Evolutionary conservation across 2,329 filamentous ascomycete genomes (phyloP), one percentile per base, ranked within the genome.

Genomic region (Aspergillus udagawae): DNA sequence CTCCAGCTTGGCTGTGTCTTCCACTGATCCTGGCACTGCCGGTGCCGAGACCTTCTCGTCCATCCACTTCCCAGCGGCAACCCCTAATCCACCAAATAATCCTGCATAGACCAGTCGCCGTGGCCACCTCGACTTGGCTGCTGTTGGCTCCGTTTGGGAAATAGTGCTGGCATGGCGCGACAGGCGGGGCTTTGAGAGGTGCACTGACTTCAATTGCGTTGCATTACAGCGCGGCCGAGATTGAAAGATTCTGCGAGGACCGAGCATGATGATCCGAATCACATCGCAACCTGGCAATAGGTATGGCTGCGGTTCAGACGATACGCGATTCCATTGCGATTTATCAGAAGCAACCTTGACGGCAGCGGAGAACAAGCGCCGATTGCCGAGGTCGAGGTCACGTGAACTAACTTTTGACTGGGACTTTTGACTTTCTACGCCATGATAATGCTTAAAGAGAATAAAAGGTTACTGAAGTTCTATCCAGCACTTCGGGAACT

Each of bases 91-190:
- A 12, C 69, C 70, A 58, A 77, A 77, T 4, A 74, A 59, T 10
- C 63, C 63, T 4, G 64, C 64, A 58, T 75, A 77, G 20, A 73
- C 48, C 25, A 73, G 53, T 44, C 71, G 70, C 44, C 74, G 74
- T 25, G 64, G 65, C 72, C 73, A 75, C 62, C 62, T 67, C 51
- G 65, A 69, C 28, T 61, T 55, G 57, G 58, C 57, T 44, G 62
- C 47, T 35, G 62, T 44, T 32, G 65, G 29, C 51, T 56, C 55
- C 42, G 55, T 52, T 21, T 62, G 57, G 53, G 66, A 51, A 35
- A 55, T 49, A 20, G 65, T 67, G 58, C 64, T 66, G 56, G 58
- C 35, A 32, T 63, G 60, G 58, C 70, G 60, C 35, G 58, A 52
- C 14, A 41, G 32, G 20, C 38, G 63, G 38, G 57, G 6, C 8